Evolutionary conservation across 2,329 filamentous ascomycete genomes (phyloP), one percentile per base, ranked within the genome.

Genomic region (Colletotrichum caudatum): DNA sequence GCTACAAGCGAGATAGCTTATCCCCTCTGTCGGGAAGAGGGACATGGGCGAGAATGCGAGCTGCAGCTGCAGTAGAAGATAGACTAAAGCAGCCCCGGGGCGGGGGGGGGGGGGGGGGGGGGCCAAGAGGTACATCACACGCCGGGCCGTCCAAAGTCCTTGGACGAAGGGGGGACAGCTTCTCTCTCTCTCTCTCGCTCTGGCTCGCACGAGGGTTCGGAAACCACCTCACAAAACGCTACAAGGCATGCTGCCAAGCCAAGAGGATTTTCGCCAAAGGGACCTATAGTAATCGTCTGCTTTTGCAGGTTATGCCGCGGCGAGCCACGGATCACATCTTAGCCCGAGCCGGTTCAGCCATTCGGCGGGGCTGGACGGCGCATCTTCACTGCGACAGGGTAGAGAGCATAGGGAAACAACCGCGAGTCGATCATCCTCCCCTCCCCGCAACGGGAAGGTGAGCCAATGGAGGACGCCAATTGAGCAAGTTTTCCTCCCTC

Each of bases 401-500:
- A n/a, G 23, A 29, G n/a, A 14, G 7, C 20, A 23, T 12, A 12
- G 9, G 26, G 41, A 53, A 37, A 57, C 50, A 50, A 29, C 39
- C 2, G 6, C 14, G 51, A 51, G 18, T 8, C 20, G 35, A 14
- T 12, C 11, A n/a, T 41, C 5, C 37, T 16, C 39, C 14, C n/a
- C 29, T 29, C 41, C 50, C 60, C 62, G 64, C 50, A 53, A 59
- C 26, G 23, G 65, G 39, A 61, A 62, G 54, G 61, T 51, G 41
- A 58, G 9, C 72, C 72, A 73, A 72, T 73, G n/a, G 61, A 60
- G 29, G 64, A 39, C 69, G 69, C 73, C 73, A 75, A 75, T 74
- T 76, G 75, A 76, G 76, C 76, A 77, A 75, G 74, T 74, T 74
- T 64, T 41, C 64, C 60, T 60, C 20, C 56, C 56, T 29, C n/a